Base-by-base conservation (phyloP, 2,329 filamentous ascomycete genomes). In the Apiospora rasikravindrae region DNA sequence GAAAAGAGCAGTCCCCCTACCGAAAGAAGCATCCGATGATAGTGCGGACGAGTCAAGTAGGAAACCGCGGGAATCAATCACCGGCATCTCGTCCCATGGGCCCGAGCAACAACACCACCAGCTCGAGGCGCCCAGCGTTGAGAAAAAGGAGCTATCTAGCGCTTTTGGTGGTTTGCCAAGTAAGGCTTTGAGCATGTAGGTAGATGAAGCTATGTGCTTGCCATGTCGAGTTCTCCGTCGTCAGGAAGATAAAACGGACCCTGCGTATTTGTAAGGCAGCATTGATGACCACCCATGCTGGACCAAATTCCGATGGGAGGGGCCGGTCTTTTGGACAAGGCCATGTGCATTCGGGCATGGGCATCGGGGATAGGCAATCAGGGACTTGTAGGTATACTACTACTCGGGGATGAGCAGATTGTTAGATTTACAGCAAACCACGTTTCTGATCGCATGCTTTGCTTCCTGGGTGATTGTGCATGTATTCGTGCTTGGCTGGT, bases 81-180 rank as follows among this genome's bases (percentile, higher is more conserved):
- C 57, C 57, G 57, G 57, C 57, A 64, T 40, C 57, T 64, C 57
- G 57, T 64, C 33, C 57, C 57, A 64, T 19, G 57, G 33, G 33
- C 19, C 57, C 57, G 53, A 61, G 53, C 53, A 61, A 61, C 29
- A 61, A 61, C 53, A 61, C 29, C 29, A 61, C 53, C 53, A 61
- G 29, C 16, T 37, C 29, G 19, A 19, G 29, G 16, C 37, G 51
- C 26, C 26, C 51, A 57, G 26, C 26, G 16, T 26, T 24, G 51
- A 33, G 6, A 57, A 22, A 33, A 19, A 26, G 19, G 51, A 29
- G 49, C 49, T 26, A 53, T 53, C 11, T 16, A 53, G 24, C 24
- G 49, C 49, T 53, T 11, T 14, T 53, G 49, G n/a, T 5, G 24
- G 4, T 5, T 26, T 29, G 49, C 49, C 49, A 26, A 53, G 24